Base-by-base conservation (phyloP, 2,329 filamentous ascomycete species). In the Penicillium capsulatum region DNA sequence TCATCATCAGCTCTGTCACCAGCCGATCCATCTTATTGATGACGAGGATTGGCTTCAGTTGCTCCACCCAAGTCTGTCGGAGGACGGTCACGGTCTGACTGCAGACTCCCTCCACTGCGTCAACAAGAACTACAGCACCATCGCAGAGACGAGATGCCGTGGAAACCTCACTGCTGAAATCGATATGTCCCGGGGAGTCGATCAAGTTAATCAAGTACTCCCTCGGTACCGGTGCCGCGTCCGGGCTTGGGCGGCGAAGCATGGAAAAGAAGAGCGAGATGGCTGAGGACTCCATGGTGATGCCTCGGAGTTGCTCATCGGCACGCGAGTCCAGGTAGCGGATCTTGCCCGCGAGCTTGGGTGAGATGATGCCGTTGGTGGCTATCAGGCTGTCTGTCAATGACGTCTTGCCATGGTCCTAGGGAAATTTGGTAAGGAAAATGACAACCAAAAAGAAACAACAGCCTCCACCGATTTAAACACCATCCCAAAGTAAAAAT, bases 231-330 rank as follows among this genome's bases (percentile, higher is more conserved):
- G 87, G 83, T 10, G 73, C 60, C 4, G 79, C 79, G 11, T 88
- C 82, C 2, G 84, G 82, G 2, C 78, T 73, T 26, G 79, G 72
- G 52, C 87, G 80, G 52, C 90, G 79, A 38, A 94, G 72, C 77
- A 97, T 87, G 24, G 90, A 94, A 65, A 98, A 98, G 68, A 86
- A 94, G 22, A 98, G 74, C 0, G 92, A 97, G 50, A 98, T 98
- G 47, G 92, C 92, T 4, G 91, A 97, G 0, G 92, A 97, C 66
- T 98, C 92, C 92, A 98, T 98, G n/a, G 92, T 98, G 60, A 98
- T 98, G 40, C 92, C 92, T 50, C 92, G 84, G 11, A 86, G 78
- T 68, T 98, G 92, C 66, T 98, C 92, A 67, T 98, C 92, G 1
- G 91, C 91, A 30, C 92, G 77, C 15, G 92, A 97, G 69, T 98